Conservation (phyloP, 1,139 yeast species). For the Kodamaea sp. region DNA sequence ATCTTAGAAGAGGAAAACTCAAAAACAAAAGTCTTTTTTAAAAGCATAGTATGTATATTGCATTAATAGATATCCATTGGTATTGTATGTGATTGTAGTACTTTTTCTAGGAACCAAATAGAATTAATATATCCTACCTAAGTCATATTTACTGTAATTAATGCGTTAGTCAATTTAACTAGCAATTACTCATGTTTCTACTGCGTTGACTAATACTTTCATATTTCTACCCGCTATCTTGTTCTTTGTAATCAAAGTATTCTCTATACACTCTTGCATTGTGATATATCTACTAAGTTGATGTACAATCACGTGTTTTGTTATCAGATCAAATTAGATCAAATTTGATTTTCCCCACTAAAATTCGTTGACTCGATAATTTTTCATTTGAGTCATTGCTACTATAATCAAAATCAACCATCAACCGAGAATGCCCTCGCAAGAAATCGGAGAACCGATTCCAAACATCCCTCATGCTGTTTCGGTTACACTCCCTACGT, state of each 20-base stretch:
- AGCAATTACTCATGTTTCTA: background rate
- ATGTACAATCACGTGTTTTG: no score
- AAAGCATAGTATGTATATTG: conserved; percentile 8
- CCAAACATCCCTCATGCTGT: conserved; percentile 93
- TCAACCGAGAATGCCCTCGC: conserved; percentile 22
- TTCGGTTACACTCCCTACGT: conserved; percentile 87
- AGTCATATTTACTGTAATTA: background rate
- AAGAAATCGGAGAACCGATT: conserved; percentile 73
- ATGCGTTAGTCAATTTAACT: background rate
- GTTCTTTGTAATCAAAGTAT: no score
- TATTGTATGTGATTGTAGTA: no score
- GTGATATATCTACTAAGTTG: no score
- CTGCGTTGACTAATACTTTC: background rate
- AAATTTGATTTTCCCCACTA: no score
- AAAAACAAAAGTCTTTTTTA: background rate
- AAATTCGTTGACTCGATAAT: no score
- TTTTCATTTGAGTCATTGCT: background rate
- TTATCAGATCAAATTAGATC: background rate
- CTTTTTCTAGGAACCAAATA: no score
- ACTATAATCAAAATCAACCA: background rate
- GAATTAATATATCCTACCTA: no score
- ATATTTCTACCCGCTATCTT: no score
- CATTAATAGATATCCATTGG: conserved; percentile 13
- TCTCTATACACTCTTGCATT: no score
- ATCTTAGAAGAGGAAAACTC: conserved; percentile 13